Evolutionary conservation across 768 basidiomycete species (phyloP), one percentile per base, ranked within the genome.

Genomic region (Boletus pseudopeckii): DNA sequence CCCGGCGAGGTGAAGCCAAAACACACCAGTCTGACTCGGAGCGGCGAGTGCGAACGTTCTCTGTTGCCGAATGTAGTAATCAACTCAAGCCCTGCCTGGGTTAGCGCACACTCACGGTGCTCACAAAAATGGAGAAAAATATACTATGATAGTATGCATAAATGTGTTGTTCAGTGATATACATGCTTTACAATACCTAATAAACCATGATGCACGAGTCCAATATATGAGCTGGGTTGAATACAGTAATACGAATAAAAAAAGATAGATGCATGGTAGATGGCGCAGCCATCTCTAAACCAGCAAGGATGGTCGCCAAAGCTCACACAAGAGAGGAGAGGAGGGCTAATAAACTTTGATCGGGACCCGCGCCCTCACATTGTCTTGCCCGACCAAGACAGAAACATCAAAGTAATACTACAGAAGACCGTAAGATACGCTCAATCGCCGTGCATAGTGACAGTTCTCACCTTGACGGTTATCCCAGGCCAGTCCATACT

Each of bases 371-470:
- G 81, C 83, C 54, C 82, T 78, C 44, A 82, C 67, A 54, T 81
- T 79, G 60, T 88, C 84, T 60, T 83, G 80, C 17, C 82, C 82
- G 38, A 85, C 72, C 41, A 84, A 70, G 38, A 89, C 86, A 46
- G 84, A 84, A 32, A 86, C 76, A 53, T 88, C 85, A 51, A 89
- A 71, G 65, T 86, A 88, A 70, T 88, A 88, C 88, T 90, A 61
- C 11, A 20, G 28, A 58, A 37, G 43, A 6, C 6, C 7, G 45
- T 50, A 18, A 65, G 60, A 38, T 18, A 15, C 41, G 36, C 48
- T 48, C 17, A 30, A 55, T 55, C 47, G 62, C 53, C 26, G 18
- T 37, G 33, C 28, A 56, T 30, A 45, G 28, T 48, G 49, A 57
- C 44, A 45, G 20, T 17, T 42, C 76, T 50, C 62, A 88, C 88